These are phyloP conservation scores for Microcyclospora tardicrescens DNA, from an alignment of 2,329 filamentous ascomycete genomes.

Conservation along the genomic window DNA sequence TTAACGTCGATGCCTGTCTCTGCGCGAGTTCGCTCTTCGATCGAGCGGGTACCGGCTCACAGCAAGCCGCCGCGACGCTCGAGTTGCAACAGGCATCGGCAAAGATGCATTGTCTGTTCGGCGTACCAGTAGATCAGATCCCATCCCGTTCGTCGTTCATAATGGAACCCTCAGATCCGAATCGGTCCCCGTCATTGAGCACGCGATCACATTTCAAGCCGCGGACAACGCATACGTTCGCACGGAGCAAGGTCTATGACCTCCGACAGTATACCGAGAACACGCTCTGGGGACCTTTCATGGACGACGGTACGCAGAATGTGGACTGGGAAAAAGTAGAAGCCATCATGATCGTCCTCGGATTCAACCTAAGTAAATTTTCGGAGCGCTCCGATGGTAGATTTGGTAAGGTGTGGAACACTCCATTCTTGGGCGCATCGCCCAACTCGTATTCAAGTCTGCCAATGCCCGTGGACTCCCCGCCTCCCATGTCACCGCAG, in stretches of 20 bases:
- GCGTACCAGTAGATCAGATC: constrained; percentile 40
- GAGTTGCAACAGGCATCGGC: constrained; percentile 51
- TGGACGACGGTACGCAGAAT: constrained; percentile 44
- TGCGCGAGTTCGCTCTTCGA: constrained; percentile 51
- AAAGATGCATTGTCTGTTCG: constrained; percentile 54
- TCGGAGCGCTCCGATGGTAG: constrained; percentile 29
- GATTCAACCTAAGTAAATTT: constrained; percentile 46
- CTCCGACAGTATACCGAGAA: constrained; percentile 51
- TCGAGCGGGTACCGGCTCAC: constrained; percentile 36
- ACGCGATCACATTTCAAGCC: constrained; percentile 11
- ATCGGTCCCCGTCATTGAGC: constrained; percentile 8
- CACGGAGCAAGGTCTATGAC: constrained; percentile 60
- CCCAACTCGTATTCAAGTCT: constrained; percentile 18
- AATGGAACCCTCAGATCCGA: constrained; percentile 8
- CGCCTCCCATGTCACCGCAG: constrained; percentile 3
- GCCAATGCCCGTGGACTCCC: constrained; percentile 2
- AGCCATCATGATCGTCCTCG: constrained; percentile 56
- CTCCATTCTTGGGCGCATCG: constrained; percentile 45
- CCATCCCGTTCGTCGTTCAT: constrained; percentile 17
- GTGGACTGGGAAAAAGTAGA: constrained; percentile 76
- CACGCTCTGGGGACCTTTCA: constrained; percentile 60
- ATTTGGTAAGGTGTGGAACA: constrained; percentile 42
- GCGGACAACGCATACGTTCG: constrained; percentile 35
- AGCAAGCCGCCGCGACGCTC: constrained; percentile 27
- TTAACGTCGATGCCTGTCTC: constrained; percentile 48